phyloP scores from a whole-genome alignment of 352 stramenopile genomes.

The Pythium brassicae region DNA sequence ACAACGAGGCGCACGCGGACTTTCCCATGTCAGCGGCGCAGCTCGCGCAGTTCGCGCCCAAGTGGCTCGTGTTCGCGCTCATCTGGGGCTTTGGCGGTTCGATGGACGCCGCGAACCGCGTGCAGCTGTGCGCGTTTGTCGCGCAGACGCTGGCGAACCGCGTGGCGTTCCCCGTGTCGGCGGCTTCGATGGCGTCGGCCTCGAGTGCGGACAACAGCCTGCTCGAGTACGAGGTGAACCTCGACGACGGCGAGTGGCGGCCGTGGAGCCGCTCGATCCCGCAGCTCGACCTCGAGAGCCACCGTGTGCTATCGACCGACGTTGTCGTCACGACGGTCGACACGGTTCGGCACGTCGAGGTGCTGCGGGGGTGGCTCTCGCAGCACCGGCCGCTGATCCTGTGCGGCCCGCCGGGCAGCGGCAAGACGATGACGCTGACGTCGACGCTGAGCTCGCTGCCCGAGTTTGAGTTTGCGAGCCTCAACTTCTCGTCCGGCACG shows the following conservation, averaged over 20 bases:
- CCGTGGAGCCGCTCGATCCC: conserved; percentile 96
- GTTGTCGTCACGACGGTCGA: conserved; percentile 99
- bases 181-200: conserved; percentile 25
- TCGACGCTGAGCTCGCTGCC: conserved; percentile 97
- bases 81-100: conserved; percentile 99
- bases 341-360: conserved; percentile 97
- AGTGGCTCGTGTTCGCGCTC: conserved; percentile 98
- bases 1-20: conserved; percentile 98
- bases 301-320: conserved; percentile 95
- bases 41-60: conserved; percentile 93
- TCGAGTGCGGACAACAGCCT: conserved; percentile 76
- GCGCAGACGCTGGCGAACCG: conserved; percentile 87
- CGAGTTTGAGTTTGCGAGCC: conserved; percentile 96
- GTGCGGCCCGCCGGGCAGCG: conserved; percentile 97
- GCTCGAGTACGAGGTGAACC: conserved; percentile 95
- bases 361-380: conserved; percentile 96
- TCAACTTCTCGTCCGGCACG: conserved; percentile 99
- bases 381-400: conserved; percentile 96
- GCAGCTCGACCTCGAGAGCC: conserved; percentile 97
- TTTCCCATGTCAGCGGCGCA: conserved; percentile 97
- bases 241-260: conserved; percentile 96
- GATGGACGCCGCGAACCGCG: conserved; percentile 90
- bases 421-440: conserved; percentile 99
- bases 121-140: conserved; percentile 88
- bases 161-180: conserved; percentile 81